Percentiles rank a stretch among this genome's conserved stretches.
Evolutionary conservation across 805 yeast species (phyloP).

Genomic region (Cyberlindnera subsufficiens): DNA sequence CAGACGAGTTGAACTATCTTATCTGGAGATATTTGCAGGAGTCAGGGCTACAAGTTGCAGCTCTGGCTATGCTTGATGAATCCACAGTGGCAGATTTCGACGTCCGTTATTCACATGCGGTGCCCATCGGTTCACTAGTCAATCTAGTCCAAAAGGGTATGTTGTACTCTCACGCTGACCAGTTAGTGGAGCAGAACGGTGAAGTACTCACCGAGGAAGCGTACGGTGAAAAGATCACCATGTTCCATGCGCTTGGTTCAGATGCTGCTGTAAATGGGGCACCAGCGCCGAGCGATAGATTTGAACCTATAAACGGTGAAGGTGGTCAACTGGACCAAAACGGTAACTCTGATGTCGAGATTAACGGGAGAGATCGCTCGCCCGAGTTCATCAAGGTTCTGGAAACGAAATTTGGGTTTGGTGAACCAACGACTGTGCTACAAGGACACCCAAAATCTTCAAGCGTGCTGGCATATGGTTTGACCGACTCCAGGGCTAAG

Average conservation of each 20-base stretch:
- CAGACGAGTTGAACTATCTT: slow-evolving; percentile 81
- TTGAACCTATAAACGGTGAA: slow-evolving; percentile 11
- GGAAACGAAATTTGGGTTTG: slow-evolving; percentile 31
- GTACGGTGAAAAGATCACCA: slow-evolving; percentile 32
- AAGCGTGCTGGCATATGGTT: slow-evolving; percentile 49
- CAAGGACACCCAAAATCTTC: slow-evolving; percentile 52
- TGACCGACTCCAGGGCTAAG: slow-evolving; percentile 39
- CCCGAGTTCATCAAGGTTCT: slow-evolving; percentile 31
- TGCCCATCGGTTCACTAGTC: slow-evolving; percentile 80
- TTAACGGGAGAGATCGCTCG: slow-evolving; percentile 9
- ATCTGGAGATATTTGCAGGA: slow-evolving; percentile 93
- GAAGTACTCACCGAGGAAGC: slow-evolving; percentile 16
- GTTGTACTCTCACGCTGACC: slow-evolving; percentile 66
- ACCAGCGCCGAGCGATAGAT: slow-evolving; percentile 25
- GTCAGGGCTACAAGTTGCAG: slow-evolving; percentile 67
- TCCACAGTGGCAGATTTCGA: slow-evolving; percentile 58
- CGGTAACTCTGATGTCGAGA: slow-evolving; percentile 4
- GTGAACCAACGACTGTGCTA: slow-evolving; percentile 36
- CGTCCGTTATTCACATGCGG: slow-evolving; percentile 36
- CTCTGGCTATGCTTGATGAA: slow-evolving; percentile 76
- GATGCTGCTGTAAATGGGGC: slow-evolving; percentile 31
- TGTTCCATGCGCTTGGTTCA: slow-evolving; percentile 49
- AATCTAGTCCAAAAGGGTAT: slow-evolving; percentile 82
- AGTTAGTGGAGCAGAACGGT: slow-evolving; percentile 37
- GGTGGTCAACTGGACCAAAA: not conserved